Conservation (phyloP, 225 moss, liverwort and hornwort genomes). For the Polytrichum formosum region DNA sequence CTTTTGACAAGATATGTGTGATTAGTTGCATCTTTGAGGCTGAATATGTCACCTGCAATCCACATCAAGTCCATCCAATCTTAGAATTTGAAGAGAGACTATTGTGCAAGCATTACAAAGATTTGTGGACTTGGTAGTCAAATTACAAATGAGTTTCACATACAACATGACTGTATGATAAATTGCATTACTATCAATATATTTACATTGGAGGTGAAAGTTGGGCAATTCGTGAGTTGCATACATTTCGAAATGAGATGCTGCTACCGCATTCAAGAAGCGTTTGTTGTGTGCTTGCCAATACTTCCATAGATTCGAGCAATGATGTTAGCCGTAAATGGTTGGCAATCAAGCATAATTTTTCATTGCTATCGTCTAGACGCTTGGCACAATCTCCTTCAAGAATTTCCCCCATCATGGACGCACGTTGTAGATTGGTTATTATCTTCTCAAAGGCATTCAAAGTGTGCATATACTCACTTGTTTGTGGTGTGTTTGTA, state of each 20-base stretch:
- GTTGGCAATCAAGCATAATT: constrained; percentile 18
- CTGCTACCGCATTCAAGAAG: constrained; percentile 18
- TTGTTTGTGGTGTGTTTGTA: background rate
- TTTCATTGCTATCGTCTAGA: constrained; percentile 23
- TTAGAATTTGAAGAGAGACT: background rate
- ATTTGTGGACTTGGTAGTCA: background rate
- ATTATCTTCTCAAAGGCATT: constrained; percentile 18
- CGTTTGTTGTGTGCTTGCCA: constrained; percentile 24
- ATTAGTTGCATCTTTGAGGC: constrained; percentile 6
- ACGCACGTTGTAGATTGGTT: constrained; percentile 10
- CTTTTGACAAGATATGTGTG: constrained; percentile 13
- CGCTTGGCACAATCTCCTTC: constrained; percentile 34
- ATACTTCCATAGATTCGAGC: constrained; percentile 10
- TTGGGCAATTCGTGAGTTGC: background rate
- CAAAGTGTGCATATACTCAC: constrained; percentile 7
- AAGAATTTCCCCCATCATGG: constrained; percentile 4
- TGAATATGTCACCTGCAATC: constrained; percentile 32
- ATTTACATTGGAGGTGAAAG: background rate
- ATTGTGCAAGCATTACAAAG: background rate
- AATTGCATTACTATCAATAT: background rate
- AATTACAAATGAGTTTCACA: background rate
- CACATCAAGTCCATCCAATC: background rate
- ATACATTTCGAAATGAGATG: constrained; percentile 25
- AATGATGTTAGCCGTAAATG: constrained; percentile 8
- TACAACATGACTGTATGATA: background rate